Evolutionary conservation across 1,284 basidiomycete genomes (phyloP).

Genomic region (Marasmius fiardii): DNA sequence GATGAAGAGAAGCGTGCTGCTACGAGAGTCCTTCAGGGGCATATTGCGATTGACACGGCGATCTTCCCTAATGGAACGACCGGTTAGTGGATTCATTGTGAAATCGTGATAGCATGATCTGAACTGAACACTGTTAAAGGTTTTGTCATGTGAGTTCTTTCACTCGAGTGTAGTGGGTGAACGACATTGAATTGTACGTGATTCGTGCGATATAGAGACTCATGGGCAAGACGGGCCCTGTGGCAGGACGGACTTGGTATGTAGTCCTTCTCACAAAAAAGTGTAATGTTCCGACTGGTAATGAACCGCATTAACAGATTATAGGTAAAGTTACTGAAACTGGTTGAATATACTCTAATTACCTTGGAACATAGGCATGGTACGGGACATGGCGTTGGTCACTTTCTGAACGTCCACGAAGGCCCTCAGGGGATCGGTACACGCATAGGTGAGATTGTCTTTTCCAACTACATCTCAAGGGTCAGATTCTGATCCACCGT

Average conservation of each 20-base stretch:
- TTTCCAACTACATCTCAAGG: background rate
- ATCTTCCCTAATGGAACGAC: slow-evolving; percentile 90
- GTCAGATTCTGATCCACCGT: background rate
- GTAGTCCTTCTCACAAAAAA: slow-evolving; percentile 17
- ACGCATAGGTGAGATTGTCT: slow-evolving; percentile 51
- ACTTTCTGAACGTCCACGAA: slow-evolving; percentile 93
- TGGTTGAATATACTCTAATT: background rate
- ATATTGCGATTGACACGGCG: slow-evolving; percentile 87
- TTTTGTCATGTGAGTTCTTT: slow-evolving; percentile 50
- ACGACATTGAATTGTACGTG: background rate
- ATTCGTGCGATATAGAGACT: slow-evolving; percentile 54
- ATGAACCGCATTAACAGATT: slow-evolving; percentile 28
- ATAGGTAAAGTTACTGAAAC: slow-evolving; percentile 30
- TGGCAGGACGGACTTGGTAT: slow-evolving; percentile 91
- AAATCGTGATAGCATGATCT: background rate
- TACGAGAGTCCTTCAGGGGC: slow-evolving; percentile 93
- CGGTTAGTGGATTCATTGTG: slow-evolving; percentile 37
- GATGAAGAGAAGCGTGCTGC: slow-evolving; percentile 85
- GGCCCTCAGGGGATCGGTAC: slow-evolving; percentile 89
- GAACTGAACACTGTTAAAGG: slow-evolving; percentile 31
- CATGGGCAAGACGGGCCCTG: slow-evolving; percentile 78
- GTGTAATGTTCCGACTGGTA: background rate
- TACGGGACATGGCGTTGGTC: slow-evolving; percentile 93
- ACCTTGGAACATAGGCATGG: slow-evolving; percentile 57
- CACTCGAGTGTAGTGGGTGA: background rate